Percentiles rank a stretch among this genome's conserved stretches.
phyloP scores from a whole-genome alignment of 106 monocot species.

The Allium fistulosum region DNA sequence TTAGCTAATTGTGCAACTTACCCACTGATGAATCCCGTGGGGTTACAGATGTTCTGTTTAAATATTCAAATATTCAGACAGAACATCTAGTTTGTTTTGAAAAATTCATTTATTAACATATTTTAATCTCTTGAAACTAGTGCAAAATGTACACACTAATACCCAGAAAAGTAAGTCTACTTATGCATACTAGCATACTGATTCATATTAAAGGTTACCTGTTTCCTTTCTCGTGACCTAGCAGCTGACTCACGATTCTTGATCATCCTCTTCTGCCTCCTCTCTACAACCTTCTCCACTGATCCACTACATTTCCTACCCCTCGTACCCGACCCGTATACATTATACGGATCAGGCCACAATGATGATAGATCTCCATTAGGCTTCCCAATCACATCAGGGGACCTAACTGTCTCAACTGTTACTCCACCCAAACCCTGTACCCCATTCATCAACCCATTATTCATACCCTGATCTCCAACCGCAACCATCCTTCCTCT shows the following conservation, averaged over 20 bases:
- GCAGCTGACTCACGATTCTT: slow-evolving; percentile 65
- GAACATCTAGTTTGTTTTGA: too few species aligned
- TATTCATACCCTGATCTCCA: slow-evolving; percentile 19
- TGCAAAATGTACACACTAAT: too few species aligned
- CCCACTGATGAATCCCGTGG: too few species aligned
- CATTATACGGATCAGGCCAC: slow-evolving; percentile 36
- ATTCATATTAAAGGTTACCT: slow-evolving; percentile 17
- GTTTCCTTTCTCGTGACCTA: slow-evolving; percentile 62
- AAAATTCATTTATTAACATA: too few species aligned
- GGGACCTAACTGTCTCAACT: slow-evolving; percentile 11
- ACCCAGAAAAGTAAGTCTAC: too few species aligned
- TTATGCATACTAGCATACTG: too few species aligned
- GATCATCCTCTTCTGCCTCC: slow-evolving; percentile 29
- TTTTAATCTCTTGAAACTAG: too few species aligned
- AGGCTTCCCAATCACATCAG: slow-evolving; percentile 20
- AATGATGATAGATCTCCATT: slow-evolving; percentile 33
- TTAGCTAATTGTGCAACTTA: too few species aligned
- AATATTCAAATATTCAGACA: too few species aligned
- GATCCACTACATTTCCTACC: slow-evolving; percentile 32
- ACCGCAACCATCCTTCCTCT: slow-evolving; percentile 7
- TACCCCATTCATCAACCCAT: slow-evolving; percentile 27
- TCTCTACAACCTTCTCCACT: slow-evolving; percentile 28
- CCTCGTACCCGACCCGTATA: slow-evolving; percentile 21
- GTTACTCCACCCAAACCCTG: slow-evolving; percentile 25
- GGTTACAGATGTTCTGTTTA: too few species aligned